Percentiles rank a stretch among this genome's conserved stretches.
These are phyloP conservation scores for Penicillium olsonii DNA, from an alignment of 2,329 filamentous ascomycete genomes.

Conservation along the genomic window DNA sequence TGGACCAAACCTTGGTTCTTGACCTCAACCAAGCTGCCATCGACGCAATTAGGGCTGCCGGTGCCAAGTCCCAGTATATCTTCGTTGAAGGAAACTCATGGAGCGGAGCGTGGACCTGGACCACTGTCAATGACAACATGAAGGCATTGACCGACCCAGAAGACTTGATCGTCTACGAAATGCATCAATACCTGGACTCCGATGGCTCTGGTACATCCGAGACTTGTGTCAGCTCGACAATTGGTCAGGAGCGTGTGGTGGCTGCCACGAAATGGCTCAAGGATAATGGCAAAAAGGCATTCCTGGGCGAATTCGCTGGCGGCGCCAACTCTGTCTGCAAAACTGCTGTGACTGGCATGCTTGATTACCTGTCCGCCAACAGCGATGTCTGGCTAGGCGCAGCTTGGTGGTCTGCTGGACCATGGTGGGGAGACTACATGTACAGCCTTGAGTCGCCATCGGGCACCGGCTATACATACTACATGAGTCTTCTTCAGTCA, in stretches of 20 bases:
- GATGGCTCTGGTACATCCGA: conserved; percentile 56
- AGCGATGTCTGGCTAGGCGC: conserved; percentile 60
- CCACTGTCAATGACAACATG: conserved; percentile 44
- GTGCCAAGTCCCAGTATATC: conserved; percentile 60
- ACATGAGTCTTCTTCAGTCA: conserved; percentile 27
- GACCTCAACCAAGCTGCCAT: conserved; percentile 67
- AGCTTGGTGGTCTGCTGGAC: conserved; percentile 61
- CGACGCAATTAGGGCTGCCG: conserved; percentile 60
- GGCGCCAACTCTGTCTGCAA: conserved; percentile 49
- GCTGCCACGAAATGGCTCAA: conserved; percentile 51
- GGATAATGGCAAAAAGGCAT: conserved; percentile 55
- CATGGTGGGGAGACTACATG: conserved; percentile 56
- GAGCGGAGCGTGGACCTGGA: conserved; percentile 53
- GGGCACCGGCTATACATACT: conserved; percentile 30
- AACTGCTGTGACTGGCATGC: conserved; percentile 53
- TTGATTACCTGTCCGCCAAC: conserved; percentile 57
- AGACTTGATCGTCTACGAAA: conserved; percentile 60
- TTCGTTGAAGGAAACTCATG: conserved; percentile 59
- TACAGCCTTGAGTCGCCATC: conserved; percentile 35
- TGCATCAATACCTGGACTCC: conserved; percentile 64
- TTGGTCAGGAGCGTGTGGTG: conserved; percentile 54
- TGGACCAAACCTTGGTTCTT: conserved; percentile 61
- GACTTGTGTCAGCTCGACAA: conserved; percentile 55
- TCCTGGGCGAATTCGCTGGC: conserved; percentile 62
- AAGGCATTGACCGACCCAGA: conserved; percentile 53